Conservation (phyloP, 2,329 filamentous ascomycete species). For the Epichloe bromicola region DNA sequence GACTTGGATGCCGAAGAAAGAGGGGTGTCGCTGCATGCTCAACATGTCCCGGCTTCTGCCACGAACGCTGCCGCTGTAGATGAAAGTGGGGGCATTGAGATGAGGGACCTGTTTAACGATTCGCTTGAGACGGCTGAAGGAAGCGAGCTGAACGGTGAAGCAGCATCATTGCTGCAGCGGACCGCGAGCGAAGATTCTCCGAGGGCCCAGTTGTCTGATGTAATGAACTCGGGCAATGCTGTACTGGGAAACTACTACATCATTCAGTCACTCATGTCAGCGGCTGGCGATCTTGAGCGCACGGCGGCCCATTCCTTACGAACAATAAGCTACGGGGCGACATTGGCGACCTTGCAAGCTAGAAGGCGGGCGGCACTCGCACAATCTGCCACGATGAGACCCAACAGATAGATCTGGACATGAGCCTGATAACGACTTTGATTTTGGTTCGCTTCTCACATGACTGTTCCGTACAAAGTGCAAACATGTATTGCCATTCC, state of each 20-base stretch:
- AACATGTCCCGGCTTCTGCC: conserved; percentile 15
- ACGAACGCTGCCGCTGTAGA: conserved; percentile 16
- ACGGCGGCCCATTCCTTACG: conserved; percentile 39
- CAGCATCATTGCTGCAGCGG: conserved; percentile 15
- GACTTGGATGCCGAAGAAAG: conserved; percentile 45
- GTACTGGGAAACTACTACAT: conserved; percentile 41
- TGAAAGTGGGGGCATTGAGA: conserved; percentile 31
- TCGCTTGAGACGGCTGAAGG: conserved; percentile 13
- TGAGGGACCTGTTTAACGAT: conserved; percentile 20
- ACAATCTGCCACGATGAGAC: conserved; percentile 8
- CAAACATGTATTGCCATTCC: neutral
- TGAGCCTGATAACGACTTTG: neutral
- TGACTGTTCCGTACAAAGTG: neutral
- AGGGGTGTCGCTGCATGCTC: conserved; percentile 23
- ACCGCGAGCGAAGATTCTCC: conserved; percentile 17
- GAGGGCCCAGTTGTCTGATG: conserved; percentile 30
- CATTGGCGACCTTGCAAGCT: conserved; percentile 38
- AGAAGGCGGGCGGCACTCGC: conserved; percentile 24
- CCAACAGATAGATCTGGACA: conserved; percentile 9
- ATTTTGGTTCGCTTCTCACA: neutral
- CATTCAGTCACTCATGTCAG: conserved; percentile 33
- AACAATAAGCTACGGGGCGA: conserved; percentile 41
- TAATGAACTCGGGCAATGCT: conserved; percentile 42
- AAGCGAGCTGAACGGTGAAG: conserved; percentile 14
- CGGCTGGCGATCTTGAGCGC: conserved; percentile 32